Conservation (phyloP, 129 eudicot species). For the Flaveria brownii region DNA sequence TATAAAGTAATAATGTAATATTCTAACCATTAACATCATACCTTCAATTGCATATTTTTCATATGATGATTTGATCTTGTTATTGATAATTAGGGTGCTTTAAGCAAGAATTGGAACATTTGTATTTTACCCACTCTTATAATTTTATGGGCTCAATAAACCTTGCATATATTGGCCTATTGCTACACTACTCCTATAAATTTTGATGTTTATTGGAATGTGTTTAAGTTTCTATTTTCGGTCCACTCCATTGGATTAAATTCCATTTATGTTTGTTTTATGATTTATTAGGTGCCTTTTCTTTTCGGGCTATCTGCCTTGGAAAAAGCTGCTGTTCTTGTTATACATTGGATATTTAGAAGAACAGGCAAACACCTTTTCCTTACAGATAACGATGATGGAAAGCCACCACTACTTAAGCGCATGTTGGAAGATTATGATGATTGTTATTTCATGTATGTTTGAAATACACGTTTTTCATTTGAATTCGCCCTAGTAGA, state of each 20-base stretch:
- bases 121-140: neutral
- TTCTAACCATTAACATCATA: slow-evolving; percentile 3
- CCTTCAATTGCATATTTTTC: neutral
- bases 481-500: slow-evolving; percentile 1
- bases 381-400: slow-evolving; percentile 82
- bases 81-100: slow-evolving; percentile 11
- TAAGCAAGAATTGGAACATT: slow-evolving; percentile 1
- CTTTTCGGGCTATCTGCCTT: slow-evolving; percentile 85
- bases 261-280: slow-evolving; percentile 15
- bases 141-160: neutral
- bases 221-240: neutral
- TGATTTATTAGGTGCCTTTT: slow-evolving; percentile 73
- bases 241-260: slow-evolving; percentile 1
- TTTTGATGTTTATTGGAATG: slow-evolving; percentile 6
- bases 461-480: slow-evolving; percentile 13
- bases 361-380: slow-evolving; percentile 98
- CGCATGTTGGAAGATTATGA: slow-evolving; percentile 84
- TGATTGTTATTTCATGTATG: slow-evolving; percentile 72
- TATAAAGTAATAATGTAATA: neutral
- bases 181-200: neutral
- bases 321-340: slow-evolving; percentile 70
- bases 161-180: neutral
- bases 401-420: slow-evolving; percentile 86
- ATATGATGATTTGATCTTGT: neutral
- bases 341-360: slow-evolving; percentile 88